Base-by-base conservation (phyloP, 1,139 yeast genomes). In the Taphrina betulina region DNA sequence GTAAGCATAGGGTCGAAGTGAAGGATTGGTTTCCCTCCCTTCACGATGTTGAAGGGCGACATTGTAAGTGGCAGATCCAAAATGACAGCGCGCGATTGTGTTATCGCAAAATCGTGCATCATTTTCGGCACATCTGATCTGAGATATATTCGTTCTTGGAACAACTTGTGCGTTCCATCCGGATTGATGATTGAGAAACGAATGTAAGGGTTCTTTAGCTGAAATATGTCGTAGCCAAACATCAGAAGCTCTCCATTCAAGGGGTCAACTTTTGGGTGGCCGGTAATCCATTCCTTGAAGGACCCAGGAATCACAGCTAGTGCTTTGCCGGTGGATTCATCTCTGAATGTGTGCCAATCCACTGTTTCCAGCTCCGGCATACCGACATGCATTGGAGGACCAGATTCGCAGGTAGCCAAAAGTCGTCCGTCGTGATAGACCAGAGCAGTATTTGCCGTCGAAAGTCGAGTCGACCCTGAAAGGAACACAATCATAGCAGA, bases 41-140 rank as follows among this genome's bases (percentile, higher is more conserved):
- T 37, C 20, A 53, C 48, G 22, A 33, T 38, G 35, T 52, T 52
- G 53, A 53, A 53, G 3, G 57, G 57, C n/a, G 57, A 53, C 52
- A 53, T 44, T 12, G 57, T 44, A 28, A 53, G 28, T 5, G 57
- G 57, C 34, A 44, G 42, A 34, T 53, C 57, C 14, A 53, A 24
- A 12, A 53, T 16, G 10, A 53, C 40, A 5, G 43, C 41, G 20
- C 41, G 42, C 24, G 44, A 40, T 12, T 53, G 52, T 2, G 57
- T 53, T 22, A 44, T 33, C 34, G 57, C 57, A 38, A 53, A 53
- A 22, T 53, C 57, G 23, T 53, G 57, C 57, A 53, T 53, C 57
- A 53, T 53, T 14, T 53, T 45, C 14, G 57, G 57, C 19, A 37
- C 28, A 5, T 33, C 35, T 8, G 51, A 43, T 16, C 43, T 23